Evolutionary conservation across 73 alveolate genomes (phyloP).

Genomic region (Paramecium bursaria): DNA sequence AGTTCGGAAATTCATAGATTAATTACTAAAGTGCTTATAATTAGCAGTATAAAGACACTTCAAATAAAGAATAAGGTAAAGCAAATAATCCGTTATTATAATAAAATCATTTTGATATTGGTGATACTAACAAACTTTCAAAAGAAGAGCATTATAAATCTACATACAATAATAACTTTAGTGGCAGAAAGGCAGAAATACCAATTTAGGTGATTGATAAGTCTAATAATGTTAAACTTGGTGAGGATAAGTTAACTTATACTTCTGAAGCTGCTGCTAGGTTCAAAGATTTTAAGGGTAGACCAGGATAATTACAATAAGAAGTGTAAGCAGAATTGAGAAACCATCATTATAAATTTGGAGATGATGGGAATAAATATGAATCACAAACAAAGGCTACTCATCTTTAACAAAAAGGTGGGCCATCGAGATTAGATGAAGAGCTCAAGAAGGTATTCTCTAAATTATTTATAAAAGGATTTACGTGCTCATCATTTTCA

Average conservation of each 20-base stretch:
- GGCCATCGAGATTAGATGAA: constrained; percentile 42
- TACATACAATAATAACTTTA: constrained; percentile 23
- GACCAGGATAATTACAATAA: constrained; percentile 46
- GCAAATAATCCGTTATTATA: constrained; percentile 14
- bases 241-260: constrained; percentile 58
- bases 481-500: constrained; percentile 61
- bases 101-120: constrained; percentile 15
- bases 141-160: constrained; percentile 45
- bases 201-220: constrained; percentile 1
- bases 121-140: not conserved
- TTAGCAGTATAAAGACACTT: not conserved
- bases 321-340: constrained; percentile 68
- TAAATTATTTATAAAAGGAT: constrained; percentile 32
- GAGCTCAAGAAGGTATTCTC: constrained; percentile 45
- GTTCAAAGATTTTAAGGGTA: constrained; percentile 52
- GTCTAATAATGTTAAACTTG: constrained; percentile 58
- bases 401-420: constrained; percentile 9
- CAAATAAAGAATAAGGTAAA: not conserved
- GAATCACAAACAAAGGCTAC: constrained; percentile 49
- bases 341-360: constrained; percentile 66
- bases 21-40: constrained; percentile 17
- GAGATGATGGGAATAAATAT: constrained; percentile 38
- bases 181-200: constrained; percentile 4
- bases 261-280: constrained; percentile 67
- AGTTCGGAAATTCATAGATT: constrained; percentile 23